Conservation (phyloP, 345 rosid genomes). For the Eucalyptus sideroxylon region DNA sequence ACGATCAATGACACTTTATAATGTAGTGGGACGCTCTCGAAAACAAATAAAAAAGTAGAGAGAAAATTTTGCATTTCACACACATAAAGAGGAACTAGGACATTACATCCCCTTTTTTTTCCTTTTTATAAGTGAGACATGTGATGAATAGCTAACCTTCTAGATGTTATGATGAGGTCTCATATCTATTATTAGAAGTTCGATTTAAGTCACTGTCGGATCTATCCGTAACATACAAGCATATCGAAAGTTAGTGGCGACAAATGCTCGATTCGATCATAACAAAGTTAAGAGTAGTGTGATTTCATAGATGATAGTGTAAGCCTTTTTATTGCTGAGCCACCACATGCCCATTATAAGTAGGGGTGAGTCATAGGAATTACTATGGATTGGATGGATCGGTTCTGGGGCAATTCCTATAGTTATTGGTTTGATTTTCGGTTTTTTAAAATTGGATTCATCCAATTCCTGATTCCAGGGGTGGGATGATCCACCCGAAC, state of each 20-base stretch:
- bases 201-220: neutral
- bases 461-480: accelerated
- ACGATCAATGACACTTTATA: neutral
- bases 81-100: neutral
- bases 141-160: neutral
- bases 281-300: neutral
- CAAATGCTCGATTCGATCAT: neutral
- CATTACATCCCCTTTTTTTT: no score
- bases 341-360: neutral
- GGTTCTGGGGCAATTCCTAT: no score
- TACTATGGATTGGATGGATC: no score
- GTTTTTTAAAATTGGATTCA: no score
- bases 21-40: neutral
- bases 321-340: neutral
- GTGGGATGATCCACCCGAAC: no score
- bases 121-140: neutral
- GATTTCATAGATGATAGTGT: neutral
- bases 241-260: neutral
- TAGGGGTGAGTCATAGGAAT: no score
- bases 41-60: neutral
- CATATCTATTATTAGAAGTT: neutral
- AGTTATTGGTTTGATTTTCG: accelerated
- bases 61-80: neutral
- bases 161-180: neutral
- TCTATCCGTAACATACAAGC: neutral